Evolutionary conservation across 768 basidiomycete species (phyloP), one percentile per base, ranked within the genome.

Genomic region (Trametes meyenii): DNA sequence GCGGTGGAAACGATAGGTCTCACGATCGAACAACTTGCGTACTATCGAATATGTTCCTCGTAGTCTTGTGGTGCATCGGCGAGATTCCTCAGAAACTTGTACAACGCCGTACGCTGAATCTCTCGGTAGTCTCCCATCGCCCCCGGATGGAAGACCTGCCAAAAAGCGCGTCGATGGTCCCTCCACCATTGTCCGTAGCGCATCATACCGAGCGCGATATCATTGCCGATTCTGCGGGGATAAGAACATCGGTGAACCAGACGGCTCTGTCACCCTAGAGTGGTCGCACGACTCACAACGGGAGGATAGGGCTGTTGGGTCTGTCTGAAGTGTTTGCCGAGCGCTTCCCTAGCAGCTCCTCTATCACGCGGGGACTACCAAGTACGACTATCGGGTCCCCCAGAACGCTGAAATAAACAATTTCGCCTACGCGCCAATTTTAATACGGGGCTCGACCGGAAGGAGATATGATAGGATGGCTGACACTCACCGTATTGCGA

Each of bases 291-390:
- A 38, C 58, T 1, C 5, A 64, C 60, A 64, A 13, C 5, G 49
- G 44, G 8, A 61, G 6, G 17, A 58, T 19, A 1, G 24, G 33
- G 19, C 39, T 45, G 1, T 24, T 11, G 7, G 36, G 54, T 38
- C 75, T 58, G 39, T 68, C 70, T 5, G 73, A 74, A 45, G 72
- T 71, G 17, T 70, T 69, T 3, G 66, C 62, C 1, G 70, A 68
- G 14, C 68, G 62, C 42, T 70, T 70, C 16, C 73, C 67, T 23
- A 74, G 64, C 38, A 72, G 66, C 13, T 75, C 74, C n/a, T n/a
- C n/a, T n/a, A n/a, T n/a, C n/a, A n/a, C n/a, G n/a, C n/a, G n/a
- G n/a, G 61, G 43, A 1, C 67, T 69, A 44, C 71, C 69, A 8
- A 74, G 50, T n/a, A 71, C 35, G 17, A 73, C 35, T 6, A 72